Conservation (phyloP, 2,329 filamentous ascomycete genomes). For the Diaporthe velutina region DNA sequence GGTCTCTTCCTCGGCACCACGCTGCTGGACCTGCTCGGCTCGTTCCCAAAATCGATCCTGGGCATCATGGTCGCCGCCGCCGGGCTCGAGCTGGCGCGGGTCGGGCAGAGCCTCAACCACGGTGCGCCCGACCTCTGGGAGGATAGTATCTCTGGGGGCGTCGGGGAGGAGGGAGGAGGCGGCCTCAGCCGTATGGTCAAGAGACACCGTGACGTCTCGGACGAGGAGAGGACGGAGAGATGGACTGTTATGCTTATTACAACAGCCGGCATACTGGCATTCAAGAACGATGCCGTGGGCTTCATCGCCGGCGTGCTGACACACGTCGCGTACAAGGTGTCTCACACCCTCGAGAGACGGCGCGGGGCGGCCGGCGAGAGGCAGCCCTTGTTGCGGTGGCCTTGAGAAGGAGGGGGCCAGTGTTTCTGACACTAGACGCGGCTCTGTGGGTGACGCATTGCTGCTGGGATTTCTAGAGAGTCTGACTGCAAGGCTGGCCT, state of each 20-base stretch:
- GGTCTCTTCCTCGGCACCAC: slow-evolving; percentile 82
- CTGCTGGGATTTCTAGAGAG: not conserved
- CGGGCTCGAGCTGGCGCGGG: slow-evolving; percentile 87
- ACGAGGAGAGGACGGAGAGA: slow-evolving; percentile 78
- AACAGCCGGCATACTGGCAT: slow-evolving; percentile 83
- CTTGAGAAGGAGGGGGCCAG: not conserved
- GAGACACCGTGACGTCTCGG: slow-evolving; percentile 66
- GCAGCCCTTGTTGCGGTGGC: slow-evolving; percentile 41
- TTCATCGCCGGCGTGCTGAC: slow-evolving; percentile 87
- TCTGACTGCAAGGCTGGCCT: not conserved
- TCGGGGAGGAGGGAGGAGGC: slow-evolving; percentile 47
- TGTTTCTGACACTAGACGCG: too few species aligned
- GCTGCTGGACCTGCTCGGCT: slow-evolving; percentile 76
- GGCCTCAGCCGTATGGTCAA: slow-evolving; percentile 50
- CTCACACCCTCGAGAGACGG: slow-evolving; percentile 52
- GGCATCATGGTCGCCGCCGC: slow-evolving; percentile 92
- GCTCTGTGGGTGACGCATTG: not conserved
- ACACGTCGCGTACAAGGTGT: slow-evolving; percentile 74
- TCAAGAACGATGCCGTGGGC: slow-evolving; percentile 90
- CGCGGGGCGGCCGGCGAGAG: slow-evolving; percentile 47
- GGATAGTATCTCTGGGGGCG: slow-evolving; percentile 52
- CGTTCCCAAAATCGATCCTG: slow-evolving; percentile 82
- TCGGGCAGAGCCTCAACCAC: slow-evolving; percentile 87
- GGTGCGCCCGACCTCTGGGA: slow-evolving; percentile 72
- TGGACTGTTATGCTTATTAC: slow-evolving; percentile 95